Evolutionary conservation across 2,329 filamentous ascomycete species (phyloP).

Genomic region (Aspergillus viridinutans): DNA sequence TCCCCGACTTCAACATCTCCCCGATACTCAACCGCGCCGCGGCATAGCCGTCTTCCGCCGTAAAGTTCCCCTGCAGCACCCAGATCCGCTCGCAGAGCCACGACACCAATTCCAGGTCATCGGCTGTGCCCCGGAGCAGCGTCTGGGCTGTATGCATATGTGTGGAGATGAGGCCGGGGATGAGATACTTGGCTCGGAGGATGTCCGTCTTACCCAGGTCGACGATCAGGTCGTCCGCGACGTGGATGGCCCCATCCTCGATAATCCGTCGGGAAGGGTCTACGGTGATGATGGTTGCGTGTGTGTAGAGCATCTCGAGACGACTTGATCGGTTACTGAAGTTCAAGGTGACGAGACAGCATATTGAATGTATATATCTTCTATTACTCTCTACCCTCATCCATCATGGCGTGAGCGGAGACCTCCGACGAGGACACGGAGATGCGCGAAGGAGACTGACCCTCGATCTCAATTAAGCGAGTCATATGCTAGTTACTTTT

Average conservation of each 20-base stretch:
- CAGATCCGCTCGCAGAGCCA: constrained; percentile 52
- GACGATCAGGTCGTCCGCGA: constrained; percentile 38
- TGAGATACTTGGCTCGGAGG: constrained; percentile 34
- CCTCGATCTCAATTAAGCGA: no score
- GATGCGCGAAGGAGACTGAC: no score
- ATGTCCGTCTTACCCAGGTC: constrained; percentile 41
- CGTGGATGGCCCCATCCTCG: constrained; percentile 44
- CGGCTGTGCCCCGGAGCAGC: constrained; percentile 46
- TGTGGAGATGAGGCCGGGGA: constrained; percentile 49
- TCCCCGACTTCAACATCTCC: constrained; percentile 49
- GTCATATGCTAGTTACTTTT: no score
- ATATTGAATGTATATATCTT: no score
- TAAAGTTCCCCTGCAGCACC: constrained; percentile 46
- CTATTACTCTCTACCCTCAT: background rate
- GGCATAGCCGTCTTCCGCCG: constrained; percentile 46
- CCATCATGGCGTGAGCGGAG: no score
- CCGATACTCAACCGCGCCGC: constrained; percentile 47
- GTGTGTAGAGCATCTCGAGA: constrained; percentile 40
- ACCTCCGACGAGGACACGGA: no score
- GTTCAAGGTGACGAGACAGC: no score
- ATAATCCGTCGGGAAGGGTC: constrained; percentile 45
- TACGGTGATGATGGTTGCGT: constrained; percentile 52
- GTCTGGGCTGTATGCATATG: constrained; percentile 49
- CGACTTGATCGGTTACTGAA: no score
- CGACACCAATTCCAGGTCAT: constrained; percentile 48